Evolutionary conservation across 2,329 filamentous ascomycete species (phyloP), one percentile per base, ranked within the genome.

Genomic region (Domatiomyces catenatus): DNA sequence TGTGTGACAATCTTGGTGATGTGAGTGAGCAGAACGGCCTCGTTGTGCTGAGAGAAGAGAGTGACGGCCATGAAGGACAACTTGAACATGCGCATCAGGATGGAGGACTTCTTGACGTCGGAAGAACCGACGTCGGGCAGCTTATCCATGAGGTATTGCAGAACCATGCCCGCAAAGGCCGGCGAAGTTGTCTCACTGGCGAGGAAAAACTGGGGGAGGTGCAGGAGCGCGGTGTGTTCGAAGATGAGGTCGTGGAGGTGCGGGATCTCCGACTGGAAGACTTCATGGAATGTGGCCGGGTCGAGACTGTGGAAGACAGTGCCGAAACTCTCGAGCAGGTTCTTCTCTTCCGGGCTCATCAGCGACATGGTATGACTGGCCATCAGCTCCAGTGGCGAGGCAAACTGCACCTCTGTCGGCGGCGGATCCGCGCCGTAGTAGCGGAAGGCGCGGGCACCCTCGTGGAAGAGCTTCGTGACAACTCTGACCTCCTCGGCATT

Each of bases 51-150:
- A 0, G 88, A 88, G 66, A 98, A 99, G 1, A 99, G 74, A 0
- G 92, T 98, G 42, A 99, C 92, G 0, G 93, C 93, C 92, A 99
- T 98, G 66, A 98, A 98, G 0, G 90, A 94, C 48, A 99, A 70
- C 68, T 99, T 99, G 71, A 96, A 99, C 48, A 99, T 79, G 50
- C 93, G 79, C 48, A 99, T 71, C 32, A 99, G 71, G 46, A 98
- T 94, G 5, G 88, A 90, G 0, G 92, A 90, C 66, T 90, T 94
- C 63, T 86, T 88, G 49, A 92, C 82, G 66, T 98, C 88, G 6
- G 84, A 81, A 0, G 87, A 92, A 19, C 92, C 92, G 44, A 99
- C 88, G 64, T 98, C 86, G 56, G 93, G 85, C 52, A 99, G 93
- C 49, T 86, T 84, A 60, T 90, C 85, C 92, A 98, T 98, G 53